Conservation (phyloP, 73 alveolate species). For the Breviolum minutum region DNA sequence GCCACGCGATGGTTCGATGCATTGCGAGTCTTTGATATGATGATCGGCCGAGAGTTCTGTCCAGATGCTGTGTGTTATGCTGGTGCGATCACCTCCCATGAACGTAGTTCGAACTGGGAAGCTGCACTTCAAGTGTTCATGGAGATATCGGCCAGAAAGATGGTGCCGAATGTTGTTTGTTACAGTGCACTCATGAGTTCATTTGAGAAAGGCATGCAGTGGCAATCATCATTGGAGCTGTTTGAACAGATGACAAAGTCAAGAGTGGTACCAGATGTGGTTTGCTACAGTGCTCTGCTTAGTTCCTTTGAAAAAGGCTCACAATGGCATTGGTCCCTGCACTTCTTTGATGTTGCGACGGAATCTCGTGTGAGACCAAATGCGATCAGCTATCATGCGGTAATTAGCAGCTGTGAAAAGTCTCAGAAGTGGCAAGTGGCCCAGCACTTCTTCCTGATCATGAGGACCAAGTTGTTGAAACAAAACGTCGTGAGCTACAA, state of each 20-base stretch:
- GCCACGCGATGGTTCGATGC: not conserved
- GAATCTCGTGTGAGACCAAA: not conserved
- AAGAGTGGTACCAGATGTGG: not conserved
- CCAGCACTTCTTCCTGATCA: not conserved
- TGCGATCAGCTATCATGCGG: constrained; percentile 15
- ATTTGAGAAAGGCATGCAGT: not conserved
- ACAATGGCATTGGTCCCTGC: constrained; percentile 10
- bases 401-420: not conserved
- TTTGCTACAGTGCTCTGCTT: constrained; percentile 44
- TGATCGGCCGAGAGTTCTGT: not conserved
- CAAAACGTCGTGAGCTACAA: constrained; percentile 31
- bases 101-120: not conserved
- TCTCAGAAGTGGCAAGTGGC: constrained; percentile 14
- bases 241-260: not conserved
- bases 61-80: not conserved
- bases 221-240: not conserved
- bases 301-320: constrained; percentile 22
- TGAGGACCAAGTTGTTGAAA: not conserved
- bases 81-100: not conserved
- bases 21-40: not conserved
- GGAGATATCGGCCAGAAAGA: not conserved
- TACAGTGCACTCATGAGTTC: constrained; percentile 28
- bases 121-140: not conserved
- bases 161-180: constrained; percentile 18
- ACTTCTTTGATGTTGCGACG: not conserved